Percentiles rank a stretch among this genome's conserved stretches.
These are phyloP conservation scores for Saccharomycopsis vini DNA, from an alignment of 805 yeast genomes.

Conservation along the genomic window DNA sequence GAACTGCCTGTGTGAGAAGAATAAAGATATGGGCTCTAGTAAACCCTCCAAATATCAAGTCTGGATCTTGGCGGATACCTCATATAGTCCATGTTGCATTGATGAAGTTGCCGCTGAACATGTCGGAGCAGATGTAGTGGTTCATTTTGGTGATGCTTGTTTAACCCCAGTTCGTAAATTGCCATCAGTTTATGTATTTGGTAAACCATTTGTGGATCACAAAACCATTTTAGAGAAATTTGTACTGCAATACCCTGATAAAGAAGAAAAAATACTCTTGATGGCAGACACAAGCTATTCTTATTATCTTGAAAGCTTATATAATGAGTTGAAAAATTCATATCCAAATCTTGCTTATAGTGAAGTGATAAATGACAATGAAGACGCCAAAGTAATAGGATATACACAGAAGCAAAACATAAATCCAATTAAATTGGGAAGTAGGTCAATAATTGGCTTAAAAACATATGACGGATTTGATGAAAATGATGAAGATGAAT, in stretches of 20 bases:
- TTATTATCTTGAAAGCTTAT: constrained; percentile 33
- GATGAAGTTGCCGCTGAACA: constrained; percentile 97
- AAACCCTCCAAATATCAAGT: constrained; percentile 28
- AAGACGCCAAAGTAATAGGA: constrained; percentile 36
- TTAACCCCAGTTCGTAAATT: constrained; percentile 65
- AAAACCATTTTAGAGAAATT: constrained; percentile 33
- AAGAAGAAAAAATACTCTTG: constrained; percentile 39
- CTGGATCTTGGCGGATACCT: constrained; percentile 91
- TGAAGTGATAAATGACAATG: constrained; percentile 21
- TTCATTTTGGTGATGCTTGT: constrained; percentile 95
- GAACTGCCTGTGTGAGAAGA: constrained; percentile 1
- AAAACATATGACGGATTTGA: neutral
- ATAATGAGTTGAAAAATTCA: constrained; percentile 25
- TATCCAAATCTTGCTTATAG: constrained; percentile 29
- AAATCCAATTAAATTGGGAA: constrained; percentile 25
- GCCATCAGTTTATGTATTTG: constrained; percentile 75
- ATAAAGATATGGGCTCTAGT: constrained; percentile 19
- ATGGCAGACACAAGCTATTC: constrained; percentile 74
- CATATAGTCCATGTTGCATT: constrained; percentile 90
- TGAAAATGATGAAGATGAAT: constrained; percentile 24
- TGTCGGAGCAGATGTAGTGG: constrained; percentile 72
- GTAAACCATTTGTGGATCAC: constrained; percentile 49
- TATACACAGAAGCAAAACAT: too few relatives aligned
- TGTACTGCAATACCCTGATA: constrained; percentile 32
- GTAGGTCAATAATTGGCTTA: constrained; percentile 24